Evolutionary conservation across 2,329 filamentous ascomycete genomes (phyloP), one percentile per base, ranked within the genome.

Genomic region (Didymella keratinophila): DNA sequence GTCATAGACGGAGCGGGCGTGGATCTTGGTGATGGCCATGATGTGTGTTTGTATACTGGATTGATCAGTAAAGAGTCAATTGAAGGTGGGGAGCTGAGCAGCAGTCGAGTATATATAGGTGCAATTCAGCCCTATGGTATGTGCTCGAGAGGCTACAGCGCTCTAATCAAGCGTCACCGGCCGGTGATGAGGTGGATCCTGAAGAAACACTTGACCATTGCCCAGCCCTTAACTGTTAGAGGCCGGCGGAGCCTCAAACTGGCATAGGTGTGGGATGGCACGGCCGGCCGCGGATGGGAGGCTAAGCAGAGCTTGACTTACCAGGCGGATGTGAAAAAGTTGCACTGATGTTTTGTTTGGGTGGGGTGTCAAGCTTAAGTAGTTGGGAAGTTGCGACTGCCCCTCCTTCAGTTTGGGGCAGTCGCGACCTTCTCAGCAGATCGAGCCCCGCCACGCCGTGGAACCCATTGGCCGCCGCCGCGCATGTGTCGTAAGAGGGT

Each of bases 1-100:
- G 87, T 99, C 95, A 88, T 83, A 99, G 85, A 99, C 93, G 77
- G 90, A 93, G 79, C 95, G 81, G 66, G 81, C 80, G 79, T 83
- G 81, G 74, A 83, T 83, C 78, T 83, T 83, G 70, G 78, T 78
- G 76, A 83, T 83, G 69, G 91, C 84, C 95, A 99, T 99, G 70
- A 78, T 93, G 82, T 52, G 43, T 72, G 59, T 63, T 49, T 57
- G 56, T 54, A 52, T 48, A 64, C 56, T 49, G 58, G 53, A 56
- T 61, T 44, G 49, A 61, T 58, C 52, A 55, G 52, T 56, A 56
- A 61, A 57, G 58, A 64, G 56, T 69, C 65, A 73, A 73, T 70
- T 70, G 70, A 48, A 47, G 56, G 51, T 42, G 47, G 42, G 56
- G 59, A 49, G 51, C 56, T 60, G 56, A 46, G 56, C 27, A 44